Base-by-base conservation (phyloP, 371 early-diverging fungal species). In the Mortierella polycephala region DNA sequence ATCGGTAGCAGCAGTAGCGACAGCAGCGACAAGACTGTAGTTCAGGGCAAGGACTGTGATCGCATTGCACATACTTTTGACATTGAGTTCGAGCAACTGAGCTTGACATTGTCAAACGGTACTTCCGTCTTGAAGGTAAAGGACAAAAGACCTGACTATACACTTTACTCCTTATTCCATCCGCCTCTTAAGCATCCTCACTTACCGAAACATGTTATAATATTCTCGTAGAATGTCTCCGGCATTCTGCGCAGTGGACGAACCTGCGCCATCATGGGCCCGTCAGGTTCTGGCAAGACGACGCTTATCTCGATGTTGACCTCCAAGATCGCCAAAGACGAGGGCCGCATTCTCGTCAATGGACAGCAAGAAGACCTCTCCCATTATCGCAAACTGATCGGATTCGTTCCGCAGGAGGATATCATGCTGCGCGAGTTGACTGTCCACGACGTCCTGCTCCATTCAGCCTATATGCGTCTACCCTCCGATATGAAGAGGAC, bases 231-330 rank as follows among this genome's bases (percentile, higher is more conserved):
- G 72, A 85, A 82, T 40, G 85, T 89, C 0, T 82, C 83, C 13
- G 90, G 90, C 5, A 61, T 73, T 20, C 76, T 91, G 37, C 49
- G 69, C n/a, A 62, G 86, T 5, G 89, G 89, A 0, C 80, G 88
- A 46, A 83, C 87, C 41, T 86, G 87, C 20, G 83, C 81, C 9
- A 92, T 96, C 64, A 89, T 96, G 89, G 96, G 94, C 0, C 89
- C 93, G 5, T 90, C 88, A 1, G 90, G 90, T 13, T 87, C 89
- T 5, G 92, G 91, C 0, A 89, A 88, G 65, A 91, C 92, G 0
- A 89, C 88, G 0, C 67, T 86, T 39, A 80, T 85, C 37, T 65
- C 74, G 18, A 63, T 79, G 51, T 57, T 81, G 47, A 72, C 87
- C 1, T 86, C 88, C 30, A 85, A 81, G 60, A 86, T 84, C 49